These are phyloP conservation scores for Juglanconis juglandina DNA, from an alignment of 2,329 filamentous ascomycete genomes.

Conservation along the genomic window DNA sequence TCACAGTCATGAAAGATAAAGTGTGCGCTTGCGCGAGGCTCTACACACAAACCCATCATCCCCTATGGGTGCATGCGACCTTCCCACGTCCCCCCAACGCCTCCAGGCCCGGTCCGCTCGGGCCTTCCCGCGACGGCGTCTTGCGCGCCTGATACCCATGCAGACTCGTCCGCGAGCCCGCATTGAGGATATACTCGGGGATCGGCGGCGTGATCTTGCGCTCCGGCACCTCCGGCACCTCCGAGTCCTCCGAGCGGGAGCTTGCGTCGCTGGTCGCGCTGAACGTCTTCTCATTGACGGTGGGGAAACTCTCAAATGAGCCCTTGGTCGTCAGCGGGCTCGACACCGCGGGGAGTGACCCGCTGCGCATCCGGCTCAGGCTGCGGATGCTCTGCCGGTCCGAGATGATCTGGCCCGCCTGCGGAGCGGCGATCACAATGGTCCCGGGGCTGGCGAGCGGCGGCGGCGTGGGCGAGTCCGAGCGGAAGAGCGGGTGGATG, in stretches of 20 bases:
- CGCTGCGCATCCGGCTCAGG: conserved; percentile 53
- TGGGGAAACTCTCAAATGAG: conserved; percentile 46
- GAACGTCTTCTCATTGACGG: not conserved
- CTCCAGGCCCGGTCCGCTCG: conserved; percentile 20
- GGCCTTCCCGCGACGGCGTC: conserved; percentile 26
- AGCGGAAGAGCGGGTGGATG: conserved; percentile 75
- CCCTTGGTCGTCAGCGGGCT: conserved; percentile 49
- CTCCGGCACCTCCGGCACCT: conserved; percentile 31
- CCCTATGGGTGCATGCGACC: not conserved
- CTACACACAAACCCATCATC: not conserved
- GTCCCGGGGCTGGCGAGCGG: conserved; percentile 66
- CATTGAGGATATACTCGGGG: conserved; percentile 57
- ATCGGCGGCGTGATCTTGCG: conserved; percentile 57
- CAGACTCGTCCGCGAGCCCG: conserved; percentile 48
- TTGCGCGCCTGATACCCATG: conserved; percentile 42
- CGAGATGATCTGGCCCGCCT: conserved; percentile 62
- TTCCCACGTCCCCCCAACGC: conserved; percentile 10
- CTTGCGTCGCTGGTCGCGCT: conserved; percentile 20
- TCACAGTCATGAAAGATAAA: conserved; percentile 1
- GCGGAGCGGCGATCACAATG: conserved; percentile 66
- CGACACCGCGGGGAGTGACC: conserved; percentile 45
- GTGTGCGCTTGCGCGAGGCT: not conserved
- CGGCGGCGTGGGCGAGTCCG: conserved; percentile 66
- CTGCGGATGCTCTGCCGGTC: conserved; percentile 50
- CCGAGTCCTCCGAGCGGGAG: conserved; percentile 21